phyloP scores from a whole-genome alignment of 2,329 filamentous ascomycete species.

The Hypoxylon sp. region DNA sequence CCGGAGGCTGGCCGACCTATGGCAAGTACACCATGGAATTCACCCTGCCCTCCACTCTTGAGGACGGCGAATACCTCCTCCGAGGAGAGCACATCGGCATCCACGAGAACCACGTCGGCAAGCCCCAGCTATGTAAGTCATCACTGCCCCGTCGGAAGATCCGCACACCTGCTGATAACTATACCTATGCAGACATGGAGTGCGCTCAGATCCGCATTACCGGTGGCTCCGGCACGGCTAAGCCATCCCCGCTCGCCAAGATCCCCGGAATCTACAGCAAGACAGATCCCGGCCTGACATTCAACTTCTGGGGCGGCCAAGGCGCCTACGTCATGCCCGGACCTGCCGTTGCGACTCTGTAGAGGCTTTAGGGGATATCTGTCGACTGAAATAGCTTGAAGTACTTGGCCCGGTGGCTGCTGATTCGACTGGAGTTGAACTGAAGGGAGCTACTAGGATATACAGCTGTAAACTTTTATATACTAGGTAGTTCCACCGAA shows the following conservation, averaged over 20 bases:
- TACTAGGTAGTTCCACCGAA: background rate
- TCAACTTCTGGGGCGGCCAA: conserved; percentile 45
- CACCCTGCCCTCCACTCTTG: conserved; percentile 55
- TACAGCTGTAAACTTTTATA: background rate
- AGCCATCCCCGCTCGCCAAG: conserved; percentile 46
- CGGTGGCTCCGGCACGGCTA: conserved; percentile 39
- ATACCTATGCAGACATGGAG: conserved; percentile 39
- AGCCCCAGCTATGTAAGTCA: conserved; percentile 41
- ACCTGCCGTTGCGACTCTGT: conserved; percentile 38
- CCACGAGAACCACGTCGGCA: conserved; percentile 52
- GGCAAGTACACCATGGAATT: conserved; percentile 57
- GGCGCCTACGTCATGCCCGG: conserved; percentile 47
- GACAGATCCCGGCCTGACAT: conserved; percentile 43
- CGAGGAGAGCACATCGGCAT: conserved; percentile 61
- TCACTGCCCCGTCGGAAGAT: background rate
- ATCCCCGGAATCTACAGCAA: conserved; percentile 56
- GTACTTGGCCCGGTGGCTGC: conserved; percentile 10
- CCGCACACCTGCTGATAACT: conserved; percentile 15
- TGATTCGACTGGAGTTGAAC: conserved; percentile 4
- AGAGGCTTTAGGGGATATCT: conserved; percentile 14
- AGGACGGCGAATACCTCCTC: conserved; percentile 59
- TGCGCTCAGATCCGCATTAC: conserved; percentile 46
- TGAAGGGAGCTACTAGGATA: conserved; percentile 7
- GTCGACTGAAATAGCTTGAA: background rate
- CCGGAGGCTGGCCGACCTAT: conserved; percentile 50